Percentiles rank a stretch among this genome's conserved stretches.
Conservation (phyloP, 331 rosid species). For the Stylosanthes scabra region DNA sequence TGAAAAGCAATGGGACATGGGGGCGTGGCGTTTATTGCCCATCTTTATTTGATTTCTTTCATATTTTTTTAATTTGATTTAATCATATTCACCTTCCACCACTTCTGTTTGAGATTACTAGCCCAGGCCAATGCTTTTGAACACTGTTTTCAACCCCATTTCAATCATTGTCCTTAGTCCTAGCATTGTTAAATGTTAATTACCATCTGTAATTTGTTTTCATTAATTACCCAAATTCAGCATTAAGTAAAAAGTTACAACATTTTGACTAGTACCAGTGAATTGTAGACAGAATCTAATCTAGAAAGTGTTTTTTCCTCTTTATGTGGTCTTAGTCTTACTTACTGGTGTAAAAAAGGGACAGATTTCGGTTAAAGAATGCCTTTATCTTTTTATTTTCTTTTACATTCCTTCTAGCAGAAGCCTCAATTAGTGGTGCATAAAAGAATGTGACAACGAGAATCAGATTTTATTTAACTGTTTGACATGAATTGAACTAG, state of each 20-base stretch:
- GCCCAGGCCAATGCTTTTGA: neutral
- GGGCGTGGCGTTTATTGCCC: constrained; percentile 48
- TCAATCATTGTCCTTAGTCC: neutral
- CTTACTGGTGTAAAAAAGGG: constrained; percentile 30
- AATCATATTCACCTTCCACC: constrained; percentile 1
- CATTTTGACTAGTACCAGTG: constrained; percentile 19
- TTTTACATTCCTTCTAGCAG: constrained; percentile 46
- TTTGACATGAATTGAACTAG: constrained; percentile 22
- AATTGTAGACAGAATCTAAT: constrained; percentile 40
- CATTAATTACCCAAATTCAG: constrained; percentile 21
- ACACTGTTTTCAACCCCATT: neutral
- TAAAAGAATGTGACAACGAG: constrained; percentile 4
- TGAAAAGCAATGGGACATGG: constrained; percentile 50
- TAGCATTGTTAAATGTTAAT: constrained; percentile 10
- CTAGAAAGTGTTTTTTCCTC: constrained; percentile 34
- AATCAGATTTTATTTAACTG: neutral
- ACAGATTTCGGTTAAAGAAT: constrained; percentile 44
- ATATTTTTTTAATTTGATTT: constrained; percentile 7
- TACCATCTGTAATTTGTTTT: constrained; percentile 17
- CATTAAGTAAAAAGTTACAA: constrained; percentile 28
- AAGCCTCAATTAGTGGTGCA: constrained; percentile 45
- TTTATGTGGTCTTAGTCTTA: constrained; percentile 30
- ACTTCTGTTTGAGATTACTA: neutral
- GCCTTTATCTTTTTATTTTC: constrained; percentile 43
- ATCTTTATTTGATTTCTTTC: constrained; percentile 34